Conservation (phyloP, 495 filamentous ascomycete genomes). For the Corynascus novoguineensis region DNA sequence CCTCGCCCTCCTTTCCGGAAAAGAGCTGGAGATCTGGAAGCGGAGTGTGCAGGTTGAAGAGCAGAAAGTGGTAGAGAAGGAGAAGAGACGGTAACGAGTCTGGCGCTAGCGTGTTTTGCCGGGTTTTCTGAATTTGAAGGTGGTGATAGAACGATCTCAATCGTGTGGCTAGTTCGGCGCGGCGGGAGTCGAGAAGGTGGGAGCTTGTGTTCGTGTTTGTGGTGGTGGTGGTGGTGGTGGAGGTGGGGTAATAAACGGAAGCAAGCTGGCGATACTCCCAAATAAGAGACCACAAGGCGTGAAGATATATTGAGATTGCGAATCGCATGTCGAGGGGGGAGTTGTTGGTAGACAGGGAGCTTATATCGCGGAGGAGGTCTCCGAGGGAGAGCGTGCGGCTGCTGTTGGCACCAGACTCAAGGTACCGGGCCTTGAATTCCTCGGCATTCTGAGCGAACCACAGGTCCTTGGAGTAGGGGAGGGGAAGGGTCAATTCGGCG, state of each 20-base stretch:
- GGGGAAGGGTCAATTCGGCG: conserved; percentile 54
- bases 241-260: conserved; percentile 33
- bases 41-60: conserved; percentile 56
- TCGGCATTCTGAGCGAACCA: conserved; percentile 53
- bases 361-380: conserved; percentile 50
- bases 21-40: conserved; percentile 62
- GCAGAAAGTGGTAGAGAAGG: conserved; percentile 50
- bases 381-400: conserved; percentile 44
- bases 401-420: conserved; percentile 28
- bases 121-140: too few species aligned
- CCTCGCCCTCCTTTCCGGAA: conserved; percentile 56
- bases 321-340: conserved; percentile 47
- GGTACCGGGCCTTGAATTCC: conserved; percentile 53
- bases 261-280: conserved; percentile 56
- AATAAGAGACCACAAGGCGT: conserved; percentile 54
- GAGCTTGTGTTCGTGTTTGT: conserved; percentile 20
- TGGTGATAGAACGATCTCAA: conserved; percentile 29
- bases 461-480: conserved; percentile 49
- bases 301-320: conserved; percentile 47
- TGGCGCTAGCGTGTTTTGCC: too few species aligned
- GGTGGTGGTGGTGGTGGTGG: conserved; percentile 1
- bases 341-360: conserved; percentile 35
- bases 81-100: too few species aligned
- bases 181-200: conserved; percentile 46
- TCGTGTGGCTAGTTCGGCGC: conserved; percentile 44